Percentiles rank a stretch among this genome's conserved stretches.
Evolutionary conservation across 2,329 filamentous ascomycete species (phyloP).

Genomic region (Chaetothyriales sp.): DNA sequence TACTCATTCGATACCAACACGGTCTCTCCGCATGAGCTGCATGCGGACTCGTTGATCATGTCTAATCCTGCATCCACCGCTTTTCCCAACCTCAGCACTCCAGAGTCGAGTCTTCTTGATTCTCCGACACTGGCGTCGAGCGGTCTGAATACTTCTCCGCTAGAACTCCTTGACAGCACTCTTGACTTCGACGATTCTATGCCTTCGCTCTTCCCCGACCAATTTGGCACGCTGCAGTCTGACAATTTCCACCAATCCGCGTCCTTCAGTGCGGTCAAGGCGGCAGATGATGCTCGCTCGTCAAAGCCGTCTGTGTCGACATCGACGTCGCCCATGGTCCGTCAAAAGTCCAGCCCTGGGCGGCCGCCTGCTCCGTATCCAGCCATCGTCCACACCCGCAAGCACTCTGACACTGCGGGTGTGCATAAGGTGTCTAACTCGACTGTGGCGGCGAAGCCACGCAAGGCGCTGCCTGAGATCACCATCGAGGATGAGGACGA

Average conservation of each 20-base stretch:
- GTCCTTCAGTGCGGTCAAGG: slow-evolving; percentile 6
- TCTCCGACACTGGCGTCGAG: slow-evolving; percentile 35
- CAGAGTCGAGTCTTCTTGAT: slow-evolving; percentile 46
- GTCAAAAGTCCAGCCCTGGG: slow-evolving; percentile 25
- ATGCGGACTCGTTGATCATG: slow-evolving; percentile 37
- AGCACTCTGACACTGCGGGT: slow-evolving; percentile 54
- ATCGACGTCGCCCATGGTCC: slow-evolving; percentile 14
- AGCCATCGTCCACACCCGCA: slow-evolving; percentile 34
- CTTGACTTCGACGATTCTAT: slow-evolving; percentile 13
- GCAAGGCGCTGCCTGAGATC: slow-evolving; percentile 62
- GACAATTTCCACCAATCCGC: slow-evolving; percentile 17
- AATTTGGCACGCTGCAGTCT: slow-evolving; percentile 18
- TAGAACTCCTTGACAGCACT: slow-evolving; percentile 17
- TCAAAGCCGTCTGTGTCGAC: slow-evolving; percentile 20
- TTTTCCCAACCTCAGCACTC: slow-evolving; percentile 63
- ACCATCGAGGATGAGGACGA: slow-evolving; percentile 59
- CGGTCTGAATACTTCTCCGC: slow-evolving; percentile 15
- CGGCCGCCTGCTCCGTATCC: slow-evolving; percentile 20
- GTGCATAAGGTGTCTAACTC: slow-evolving; percentile 32
- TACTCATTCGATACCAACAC: slow-evolving; percentile 35
- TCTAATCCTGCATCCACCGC: slow-evolving; percentile 67
- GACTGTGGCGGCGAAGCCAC: slow-evolving; percentile 43
- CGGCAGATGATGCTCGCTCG: background rate
- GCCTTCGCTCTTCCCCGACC: slow-evolving; percentile 18
- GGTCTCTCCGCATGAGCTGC: slow-evolving; percentile 65